phyloP scores from a whole-genome alignment of 1,284 basidiomycete species.

The Rhodotorula sp. region DNA sequence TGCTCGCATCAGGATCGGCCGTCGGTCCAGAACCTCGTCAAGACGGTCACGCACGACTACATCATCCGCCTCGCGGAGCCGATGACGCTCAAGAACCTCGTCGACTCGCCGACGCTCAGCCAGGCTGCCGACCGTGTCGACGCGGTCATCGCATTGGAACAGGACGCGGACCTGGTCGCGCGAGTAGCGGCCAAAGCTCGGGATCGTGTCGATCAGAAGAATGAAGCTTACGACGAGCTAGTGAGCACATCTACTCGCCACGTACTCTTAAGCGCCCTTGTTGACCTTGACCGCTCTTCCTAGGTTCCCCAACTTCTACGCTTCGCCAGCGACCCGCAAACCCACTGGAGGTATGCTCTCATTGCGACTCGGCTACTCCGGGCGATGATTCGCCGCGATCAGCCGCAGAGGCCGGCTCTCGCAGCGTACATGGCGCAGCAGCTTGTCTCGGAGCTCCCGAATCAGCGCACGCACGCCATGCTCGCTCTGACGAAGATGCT shows the following conservation, averaged over 20 bases:
- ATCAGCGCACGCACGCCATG: constrained; percentile 63
- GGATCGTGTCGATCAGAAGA: constrained; percentile 47
- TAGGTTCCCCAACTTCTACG: constrained; percentile 65
- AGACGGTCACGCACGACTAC: constrained; percentile 65
- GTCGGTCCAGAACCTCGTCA: constrained; percentile 83
- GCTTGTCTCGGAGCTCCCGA: constrained; percentile 69
- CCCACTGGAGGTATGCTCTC: constrained; percentile 90
- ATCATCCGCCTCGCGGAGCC: constrained; percentile 49
- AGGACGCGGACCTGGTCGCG: constrained; percentile 45
- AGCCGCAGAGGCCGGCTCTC: constrained; percentile 62
- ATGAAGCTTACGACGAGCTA: constrained; percentile 51
- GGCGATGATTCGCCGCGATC: constrained; percentile 72
- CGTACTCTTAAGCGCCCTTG: neutral
- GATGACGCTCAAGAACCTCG: constrained; percentile 36
- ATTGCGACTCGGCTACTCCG: constrained; percentile 71
- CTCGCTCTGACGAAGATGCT: constrained; percentile 68
- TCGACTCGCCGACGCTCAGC: constrained; percentile 37
- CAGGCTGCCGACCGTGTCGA: constrained; percentile 45
- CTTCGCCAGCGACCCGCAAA: constrained; percentile 63
- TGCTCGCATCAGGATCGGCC: constrained; percentile 49
- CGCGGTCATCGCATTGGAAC: constrained; percentile 20
- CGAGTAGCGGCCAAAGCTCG: constrained; percentile 46
- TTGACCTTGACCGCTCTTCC: no score
- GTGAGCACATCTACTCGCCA: constrained; percentile 48
- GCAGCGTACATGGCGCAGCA: constrained; percentile 53